Evolutionary conservation across 83 land plant genomes (phyloP).

Genomic region (Picea abies): DNA sequence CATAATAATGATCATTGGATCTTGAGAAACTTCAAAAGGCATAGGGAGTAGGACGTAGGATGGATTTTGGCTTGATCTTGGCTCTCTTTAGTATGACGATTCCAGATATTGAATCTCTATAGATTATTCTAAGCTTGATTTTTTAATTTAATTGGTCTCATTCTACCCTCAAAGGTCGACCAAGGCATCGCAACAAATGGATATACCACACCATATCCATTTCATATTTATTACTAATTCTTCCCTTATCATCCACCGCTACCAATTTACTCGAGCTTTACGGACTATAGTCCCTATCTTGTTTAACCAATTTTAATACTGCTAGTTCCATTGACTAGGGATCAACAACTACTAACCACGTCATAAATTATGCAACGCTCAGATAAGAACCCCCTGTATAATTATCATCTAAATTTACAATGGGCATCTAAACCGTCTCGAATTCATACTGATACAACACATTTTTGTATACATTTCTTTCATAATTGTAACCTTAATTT

Average conservation of each 20-base stretch:
- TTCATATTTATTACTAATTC: neutral
- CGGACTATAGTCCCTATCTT: neutral
- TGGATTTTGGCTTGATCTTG: no score
- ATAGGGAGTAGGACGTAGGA: no score
- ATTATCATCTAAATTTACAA: neutral
- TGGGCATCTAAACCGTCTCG: neutral
- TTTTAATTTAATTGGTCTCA: no score
- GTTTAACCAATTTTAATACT: neutral
- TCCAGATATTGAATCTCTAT: no score
- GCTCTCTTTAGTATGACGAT: no score
- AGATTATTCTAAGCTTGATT: no score
- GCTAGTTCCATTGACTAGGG: constrained; percentile 1
- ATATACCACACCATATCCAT: neutral
- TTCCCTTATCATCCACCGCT: neutral
- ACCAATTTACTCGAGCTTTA: neutral
- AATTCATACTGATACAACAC: neutral
- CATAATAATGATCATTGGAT: no score
- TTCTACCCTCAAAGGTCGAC: no score
- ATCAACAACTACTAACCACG: neutral
- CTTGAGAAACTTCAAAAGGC: no score
- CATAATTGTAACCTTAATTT: neutral
- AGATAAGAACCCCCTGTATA: neutral
- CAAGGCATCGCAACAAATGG: no score
- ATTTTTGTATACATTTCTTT: neutral
- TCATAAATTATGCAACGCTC: neutral